Conservation (phyloP, 1,284 basidiomycete genomes). For the Leccinum subrobustum region DNA sequence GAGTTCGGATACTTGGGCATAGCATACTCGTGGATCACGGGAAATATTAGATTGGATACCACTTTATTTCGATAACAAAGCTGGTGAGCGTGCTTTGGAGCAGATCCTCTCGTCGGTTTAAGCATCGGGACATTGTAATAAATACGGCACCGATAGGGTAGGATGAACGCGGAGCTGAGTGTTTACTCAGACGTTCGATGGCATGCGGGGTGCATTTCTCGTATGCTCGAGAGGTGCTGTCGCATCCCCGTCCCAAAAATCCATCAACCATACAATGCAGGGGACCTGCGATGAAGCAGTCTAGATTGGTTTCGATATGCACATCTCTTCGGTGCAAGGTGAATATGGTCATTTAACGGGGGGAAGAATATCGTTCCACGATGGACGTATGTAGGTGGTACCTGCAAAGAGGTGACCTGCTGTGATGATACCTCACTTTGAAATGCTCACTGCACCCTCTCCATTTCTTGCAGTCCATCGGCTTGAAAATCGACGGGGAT, state of each 20-base stretch:
- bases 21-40: neutral
- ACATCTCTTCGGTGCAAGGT: conserved; percentile 19
- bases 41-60: neutral
- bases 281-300: neutral
- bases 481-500: conserved; percentile 29
- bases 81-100: neutral
- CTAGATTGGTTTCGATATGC: conserved; percentile 16
- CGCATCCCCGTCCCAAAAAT: conserved; percentile 4
- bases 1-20: neutral
- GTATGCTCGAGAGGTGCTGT: neutral
- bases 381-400: conserved; percentile 22
- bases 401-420: conserved; percentile 20
- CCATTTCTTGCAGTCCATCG: conserved; percentile 17
- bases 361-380: conserved; percentile 29
- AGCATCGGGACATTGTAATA: neutral
- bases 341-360: conserved; percentile 23
- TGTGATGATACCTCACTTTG: neutral
- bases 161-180: neutral
- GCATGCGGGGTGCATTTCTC: neutral
- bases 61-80: neutral
- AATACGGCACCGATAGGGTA: neutral
- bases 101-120: neutral
- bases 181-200: neutral
- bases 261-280: neutral
- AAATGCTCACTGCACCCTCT: neutral